A percentile compares a stretch with the other conserved stretches of the same genome.
Conservation (phyloP, 345 rosid genomes). For the Brassica cretica region DNA sequence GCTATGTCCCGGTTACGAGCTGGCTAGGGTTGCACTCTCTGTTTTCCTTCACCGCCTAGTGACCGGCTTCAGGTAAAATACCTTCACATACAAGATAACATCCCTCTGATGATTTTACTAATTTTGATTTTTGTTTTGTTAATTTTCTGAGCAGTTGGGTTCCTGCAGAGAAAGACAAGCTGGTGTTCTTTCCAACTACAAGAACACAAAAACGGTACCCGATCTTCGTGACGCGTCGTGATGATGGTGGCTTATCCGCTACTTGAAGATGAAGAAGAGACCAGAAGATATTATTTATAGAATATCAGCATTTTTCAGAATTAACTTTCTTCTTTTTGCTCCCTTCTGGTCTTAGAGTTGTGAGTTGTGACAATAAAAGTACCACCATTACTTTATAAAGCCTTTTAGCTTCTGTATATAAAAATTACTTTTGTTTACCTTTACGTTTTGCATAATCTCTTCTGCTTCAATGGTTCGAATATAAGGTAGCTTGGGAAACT, state of each 20-base stretch:
- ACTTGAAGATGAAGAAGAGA: conserved; percentile 20
- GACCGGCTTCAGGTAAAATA: conserved; percentile 42
- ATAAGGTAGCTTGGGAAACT: not conserved
- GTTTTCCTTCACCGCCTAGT: conserved; percentile 64
- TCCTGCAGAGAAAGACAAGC: conserved; percentile 83
- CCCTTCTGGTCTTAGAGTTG: conserved; percentile 18
- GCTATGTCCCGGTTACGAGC: conserved; percentile 64
- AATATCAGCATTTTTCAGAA: conserved; percentile 25
- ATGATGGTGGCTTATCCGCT: conserved; percentile 23
- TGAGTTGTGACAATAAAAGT: conserved; percentile 22
- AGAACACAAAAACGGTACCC: conserved; percentile 92
- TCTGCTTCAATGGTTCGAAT: conserved; percentile 11
- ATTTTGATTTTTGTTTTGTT: not conserved
- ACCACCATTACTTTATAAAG: conserved; percentile 24
- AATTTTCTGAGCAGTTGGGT: conserved; percentile 60
- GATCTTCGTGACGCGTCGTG: conserved; percentile 58
- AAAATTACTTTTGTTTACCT: conserved; percentile 24
- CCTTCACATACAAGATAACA: not conserved
- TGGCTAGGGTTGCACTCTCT: conserved; percentile 63
- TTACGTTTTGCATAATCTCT: conserved; percentile 13
- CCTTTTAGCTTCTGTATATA: conserved; percentile 27
- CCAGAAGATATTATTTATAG: conserved; percentile 22
- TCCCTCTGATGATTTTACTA: not conserved
- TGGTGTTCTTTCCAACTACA: conserved; percentile 94
- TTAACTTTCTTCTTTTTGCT: conserved; percentile 29